Conservation (phyloP, 2,329 filamentous ascomycete genomes). For the Volutella citrinella region DNA sequence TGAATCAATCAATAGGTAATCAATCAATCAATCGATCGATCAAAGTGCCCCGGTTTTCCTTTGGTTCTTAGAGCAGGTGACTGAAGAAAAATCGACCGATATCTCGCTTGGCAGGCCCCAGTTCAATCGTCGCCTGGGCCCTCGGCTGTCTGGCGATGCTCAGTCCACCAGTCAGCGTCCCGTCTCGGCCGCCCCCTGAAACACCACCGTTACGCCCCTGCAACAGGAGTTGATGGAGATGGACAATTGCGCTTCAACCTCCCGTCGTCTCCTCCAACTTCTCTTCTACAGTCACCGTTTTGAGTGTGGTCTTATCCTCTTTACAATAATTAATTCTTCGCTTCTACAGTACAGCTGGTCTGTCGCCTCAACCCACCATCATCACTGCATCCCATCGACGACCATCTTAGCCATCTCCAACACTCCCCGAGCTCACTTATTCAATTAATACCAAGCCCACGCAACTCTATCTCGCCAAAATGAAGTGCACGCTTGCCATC, state of each 20-base stretch:
- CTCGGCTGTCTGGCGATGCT: no score
- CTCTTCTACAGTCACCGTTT: not conserved
- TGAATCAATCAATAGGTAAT: no score
- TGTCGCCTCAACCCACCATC: constrained; percentile 3
- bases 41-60: no score
- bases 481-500: constrained; percentile 28
- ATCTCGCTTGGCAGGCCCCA: no score
- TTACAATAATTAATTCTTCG: constrained; percentile 12
- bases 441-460: no score
- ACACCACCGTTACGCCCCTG: constrained; percentile 22
- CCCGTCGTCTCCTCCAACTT: constrained; percentile 2
- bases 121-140: no score
- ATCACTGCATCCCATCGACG: constrained; percentile 5
- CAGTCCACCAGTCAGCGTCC: constrained; percentile 17
- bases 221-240: constrained; percentile 18
- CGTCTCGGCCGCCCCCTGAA: constrained; percentile 23
- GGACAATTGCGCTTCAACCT: constrained; percentile 11
- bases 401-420: not conserved
- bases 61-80: no score
- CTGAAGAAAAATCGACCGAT: no score
- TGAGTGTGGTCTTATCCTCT: constrained; percentile 1
- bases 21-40: no score
- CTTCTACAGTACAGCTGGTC: constrained; percentile 7
- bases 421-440: constrained; percentile 1
- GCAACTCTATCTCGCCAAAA: no score